Base-by-base conservation (phyloP, 352 stramenopile genomes). In the Globisporangium sylvaticum region DNA sequence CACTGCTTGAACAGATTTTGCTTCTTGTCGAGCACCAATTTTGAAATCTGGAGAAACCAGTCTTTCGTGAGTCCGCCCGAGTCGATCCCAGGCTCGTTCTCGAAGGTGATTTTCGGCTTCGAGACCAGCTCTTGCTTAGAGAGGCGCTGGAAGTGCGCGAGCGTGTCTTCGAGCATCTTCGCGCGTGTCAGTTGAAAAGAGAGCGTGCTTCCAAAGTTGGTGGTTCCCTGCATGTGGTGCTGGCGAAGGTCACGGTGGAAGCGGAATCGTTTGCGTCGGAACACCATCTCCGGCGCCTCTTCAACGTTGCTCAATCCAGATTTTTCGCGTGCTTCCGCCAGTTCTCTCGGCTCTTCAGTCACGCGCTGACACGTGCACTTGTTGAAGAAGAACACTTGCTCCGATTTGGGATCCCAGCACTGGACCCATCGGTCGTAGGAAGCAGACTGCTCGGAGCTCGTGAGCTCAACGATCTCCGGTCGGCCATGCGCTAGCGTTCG, bases 371-470 rank as follows among this genome's bases (percentile, higher is more conserved):
- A 87, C 4, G 84, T 92, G 31, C 86, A 91, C 69, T 89, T 89
- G 73, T 97, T 94, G 74, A 95, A 97, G 72, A 88, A 97, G 68
- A 97, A 97, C 0, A 95, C 82, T 63, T 92, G 76, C 66, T 96
- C 87, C 9, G 85, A 79, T 66, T 88, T 90, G 37, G 78, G 78
- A 42, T 97, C 89, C 89, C 89, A 97, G 74, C 88, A 97, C 65
- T 93, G 86, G 10, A 95, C 79, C 89, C 89, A 97, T 0, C 78
- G 78, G 56, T 90, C 78, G 53, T 80, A 83, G 0, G 54, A 55
- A 18, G 62, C 53, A 18, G 53, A 76, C 54, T 81, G 67, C 48
- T 88, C 85, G 0, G 54, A 65, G 31, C 25, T 75, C 34, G 71
- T 78, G 9, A 94, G 77, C 39, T 91, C 83, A 24, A 92, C 78